Evolutionary conservation across 306 rosid species (phyloP).

Genomic region (Inga oerstediana): DNA sequence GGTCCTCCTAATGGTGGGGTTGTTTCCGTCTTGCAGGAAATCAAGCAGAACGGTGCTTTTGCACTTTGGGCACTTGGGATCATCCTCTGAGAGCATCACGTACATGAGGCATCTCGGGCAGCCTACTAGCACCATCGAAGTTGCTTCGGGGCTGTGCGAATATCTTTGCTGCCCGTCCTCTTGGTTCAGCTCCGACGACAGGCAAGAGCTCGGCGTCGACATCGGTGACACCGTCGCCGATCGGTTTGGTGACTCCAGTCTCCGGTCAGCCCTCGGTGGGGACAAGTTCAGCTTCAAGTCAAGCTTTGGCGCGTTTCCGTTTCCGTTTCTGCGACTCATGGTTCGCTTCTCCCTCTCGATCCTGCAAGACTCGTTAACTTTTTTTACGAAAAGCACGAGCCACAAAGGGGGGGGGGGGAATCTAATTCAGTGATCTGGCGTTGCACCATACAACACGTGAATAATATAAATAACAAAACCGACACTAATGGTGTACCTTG

Average conservation of each 20-base stretch:
- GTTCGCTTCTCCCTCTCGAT: conserved; percentile 4
- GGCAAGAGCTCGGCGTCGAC: conserved; percentile 86
- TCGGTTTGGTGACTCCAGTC: conserved; percentile 61
- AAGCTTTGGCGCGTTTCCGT: conserved; percentile 56
- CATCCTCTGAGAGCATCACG: conserved; percentile 93
- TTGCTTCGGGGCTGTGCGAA: conserved; percentile 83
- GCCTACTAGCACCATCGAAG: conserved; percentile 88
- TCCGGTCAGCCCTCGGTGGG: conserved; percentile 67
- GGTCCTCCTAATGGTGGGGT: conserved; percentile 50
- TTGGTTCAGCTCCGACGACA: conserved; percentile 76
- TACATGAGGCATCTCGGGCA: conserved; percentile 97
- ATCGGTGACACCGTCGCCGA: conserved; percentile 77
- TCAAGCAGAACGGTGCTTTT: conserved; percentile 97
- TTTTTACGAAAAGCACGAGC: neutral
- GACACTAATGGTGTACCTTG: neutral
- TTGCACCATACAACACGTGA: neutral
- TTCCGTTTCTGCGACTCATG: conserved; percentile 82
- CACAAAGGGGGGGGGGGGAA: neutral
- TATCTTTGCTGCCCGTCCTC: conserved; percentile 42
- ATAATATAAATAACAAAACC: neutral
- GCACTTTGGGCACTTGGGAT: conserved; percentile 95
- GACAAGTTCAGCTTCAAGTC: conserved; percentile 92
- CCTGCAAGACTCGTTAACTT: neutral
- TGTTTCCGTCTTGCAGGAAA: conserved; percentile 63
- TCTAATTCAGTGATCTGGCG: neutral